Base-by-base conservation (phyloP, 1,284 basidiomycete genomes). In the Boletellus sp. region DNA sequence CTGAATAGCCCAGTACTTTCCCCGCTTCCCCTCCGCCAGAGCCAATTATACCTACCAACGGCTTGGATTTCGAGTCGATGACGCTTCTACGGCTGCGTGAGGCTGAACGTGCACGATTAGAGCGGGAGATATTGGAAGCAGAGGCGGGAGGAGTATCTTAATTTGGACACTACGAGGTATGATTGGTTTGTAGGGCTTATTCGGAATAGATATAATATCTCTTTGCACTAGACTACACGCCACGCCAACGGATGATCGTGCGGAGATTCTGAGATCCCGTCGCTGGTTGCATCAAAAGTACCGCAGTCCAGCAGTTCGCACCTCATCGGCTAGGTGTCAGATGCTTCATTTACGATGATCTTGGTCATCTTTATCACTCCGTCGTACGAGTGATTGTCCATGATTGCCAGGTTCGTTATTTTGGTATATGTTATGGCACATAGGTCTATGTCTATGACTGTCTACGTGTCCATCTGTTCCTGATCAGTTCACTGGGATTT, bases 71-170 rank as follows among this genome's bases (percentile, higher is more conserved):
- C 51, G 91, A 93, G 69, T 85, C 86, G 15, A 68, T 91, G 49
- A 93, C 90, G 2, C 74, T 94, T 38, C 81, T 93, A 75, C 80
- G 87, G 7, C 78, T 93, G 69, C 77, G 91, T 30, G 89, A 93
- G 64, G 84, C 89, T 4, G 89, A 91, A 63, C 76, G 85, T 33
- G 87, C 85, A 55, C 74, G 85, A 42, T 64, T 93, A 28, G 91
- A 90, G 60, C 76, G 81, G 56, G 86, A 93, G 69, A 89, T 92
- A 53, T 67, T 79, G 40, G 85, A 87, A 61, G 76, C 79, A 52
- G 87, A 89, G 58, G 82, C 75, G 10, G 56, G 48, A 26, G 65
- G 47, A 26, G 56, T 64, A 2, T n/a, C 49, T 3, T 64, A 55
- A 43, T 41, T 49, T 19, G 44, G 12, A 35, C 33, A 13, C 19